phyloP scores from a whole-genome alignment of 371 early-diverging fungal genomes.

The Batkoa obscura region DNA sequence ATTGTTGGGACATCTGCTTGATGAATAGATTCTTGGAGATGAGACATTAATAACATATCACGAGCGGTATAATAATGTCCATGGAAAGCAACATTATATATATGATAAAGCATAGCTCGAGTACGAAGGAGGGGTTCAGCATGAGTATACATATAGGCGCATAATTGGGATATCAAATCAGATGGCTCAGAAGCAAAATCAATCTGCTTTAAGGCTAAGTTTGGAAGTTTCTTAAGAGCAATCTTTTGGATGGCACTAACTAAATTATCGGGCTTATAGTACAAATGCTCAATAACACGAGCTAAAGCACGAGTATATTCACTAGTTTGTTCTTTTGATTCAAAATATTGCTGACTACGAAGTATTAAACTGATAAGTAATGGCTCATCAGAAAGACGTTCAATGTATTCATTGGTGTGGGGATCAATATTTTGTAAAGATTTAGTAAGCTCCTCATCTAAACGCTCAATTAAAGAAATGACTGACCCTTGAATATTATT shows the following conservation, averaged over 20 bases:
- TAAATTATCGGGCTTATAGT: conserved; percentile 48
- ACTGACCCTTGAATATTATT: conserved; percentile 65
- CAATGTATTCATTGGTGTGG: conserved; percentile 88
- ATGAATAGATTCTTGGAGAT: conserved; percentile 82
- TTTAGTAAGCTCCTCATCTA: conserved; percentile 93
- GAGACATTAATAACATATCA: conserved; percentile 94
- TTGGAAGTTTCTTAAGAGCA: conserved; percentile 11
- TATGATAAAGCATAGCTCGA: conserved; percentile 91
- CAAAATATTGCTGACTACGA: conserved; percentile 67
- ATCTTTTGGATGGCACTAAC: conserved; percentile 22
- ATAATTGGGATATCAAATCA: conserved; percentile 54
- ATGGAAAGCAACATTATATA: conserved; percentile 90
- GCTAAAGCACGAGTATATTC: conserved; percentile 51
- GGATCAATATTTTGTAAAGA: conserved; percentile 90
- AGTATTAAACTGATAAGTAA: conserved; percentile 71
- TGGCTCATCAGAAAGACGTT: conserved; percentile 79
- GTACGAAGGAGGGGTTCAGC: conserved; percentile 67
- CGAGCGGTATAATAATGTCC: conserved; percentile 81
- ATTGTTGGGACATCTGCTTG: conserved; percentile 85
- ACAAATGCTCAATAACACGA: conserved; percentile 85
- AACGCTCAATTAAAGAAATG: conserved; percentile 72
- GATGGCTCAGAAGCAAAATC: conserved; percentile 24
- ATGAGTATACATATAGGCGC: conserved; percentile 76
- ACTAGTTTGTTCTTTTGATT: conserved; percentile 30
- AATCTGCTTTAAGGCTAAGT: conserved; percentile 13